Evolutionary conservation across 352 stramenopile species (phyloP).

Genomic region (Phytopythium aichiense): DNA sequence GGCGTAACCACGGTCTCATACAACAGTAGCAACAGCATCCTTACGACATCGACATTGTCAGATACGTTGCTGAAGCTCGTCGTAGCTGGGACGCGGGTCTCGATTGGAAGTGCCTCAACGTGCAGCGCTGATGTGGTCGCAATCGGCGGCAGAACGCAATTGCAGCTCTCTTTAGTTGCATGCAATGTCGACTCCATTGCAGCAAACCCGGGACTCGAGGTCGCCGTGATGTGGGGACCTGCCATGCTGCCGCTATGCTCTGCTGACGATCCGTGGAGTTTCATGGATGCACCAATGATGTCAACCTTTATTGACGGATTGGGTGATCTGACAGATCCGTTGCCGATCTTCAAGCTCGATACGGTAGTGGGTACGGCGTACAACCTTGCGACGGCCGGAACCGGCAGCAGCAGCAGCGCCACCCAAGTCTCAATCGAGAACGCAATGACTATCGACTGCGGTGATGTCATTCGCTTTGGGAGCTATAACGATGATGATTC

Average conservation of each 20-base stretch:
- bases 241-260: constrained; percentile 63
- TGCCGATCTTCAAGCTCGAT: constrained; percentile 58
- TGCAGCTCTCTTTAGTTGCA: constrained; percentile 26
- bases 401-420: constrained; percentile 20
- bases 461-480: constrained; percentile 64
- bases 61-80: constrained; percentile 21
- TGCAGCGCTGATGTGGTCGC: constrained; percentile 17
- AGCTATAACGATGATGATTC: constrained; percentile 21
- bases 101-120: constrained; percentile 14
- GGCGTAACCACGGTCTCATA: constrained; percentile 32
- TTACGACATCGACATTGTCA: constrained; percentile 46
- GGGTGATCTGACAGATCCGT: constrained; percentile 28
- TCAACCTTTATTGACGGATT: constrained; percentile 23
- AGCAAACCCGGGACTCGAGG: constrained; percentile 8
- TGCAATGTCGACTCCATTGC: constrained; percentile 13
- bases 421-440: constrained; percentile 32
- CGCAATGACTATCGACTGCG: constrained; percentile 44
- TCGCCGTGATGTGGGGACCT: constrained; percentile 65
- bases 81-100: constrained; percentile 16
- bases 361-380: constrained; percentile 36
- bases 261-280: constrained; percentile 40
- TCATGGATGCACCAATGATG: constrained; percentile 24
- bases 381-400: constrained; percentile 24
- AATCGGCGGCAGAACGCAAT: constrained; percentile 10
- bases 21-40: constrained; percentile 8